phyloP scores from a whole-genome alignment of 371 early-diverging fungal species.

The Mucor irregularis region DNA sequence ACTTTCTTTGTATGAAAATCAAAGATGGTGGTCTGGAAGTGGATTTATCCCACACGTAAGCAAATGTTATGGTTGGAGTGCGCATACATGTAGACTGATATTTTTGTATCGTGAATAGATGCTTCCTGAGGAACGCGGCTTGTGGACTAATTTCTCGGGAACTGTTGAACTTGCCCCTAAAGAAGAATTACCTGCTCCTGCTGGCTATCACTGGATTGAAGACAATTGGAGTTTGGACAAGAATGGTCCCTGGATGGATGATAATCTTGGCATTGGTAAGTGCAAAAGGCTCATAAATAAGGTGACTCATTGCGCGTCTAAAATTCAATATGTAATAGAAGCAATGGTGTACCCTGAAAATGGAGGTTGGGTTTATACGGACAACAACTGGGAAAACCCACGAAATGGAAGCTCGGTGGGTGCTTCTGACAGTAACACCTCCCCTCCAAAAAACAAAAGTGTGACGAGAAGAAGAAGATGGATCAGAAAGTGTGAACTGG shows the following conservation, averaged over 20 bases:
- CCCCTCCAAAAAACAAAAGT: not conserved
- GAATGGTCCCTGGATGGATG: slow-evolving; percentile 49
- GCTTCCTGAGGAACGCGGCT: slow-evolving; percentile 22
- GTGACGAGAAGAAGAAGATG: slow-evolving; percentile 29
- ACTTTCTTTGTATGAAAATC: slow-evolving; percentile 47
- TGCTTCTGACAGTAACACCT: not conserved
- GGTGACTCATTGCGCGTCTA: no score
- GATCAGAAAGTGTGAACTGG: slow-evolving; percentile 22
- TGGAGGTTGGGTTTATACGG: slow-evolving; percentile 41
- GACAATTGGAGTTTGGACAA: slow-evolving; percentile 44
- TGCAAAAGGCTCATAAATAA: not conserved
- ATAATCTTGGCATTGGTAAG: slow-evolving; percentile 40
- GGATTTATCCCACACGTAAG: slow-evolving; percentile 47
- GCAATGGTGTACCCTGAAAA: slow-evolving; percentile 26
- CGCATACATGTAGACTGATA: not conserved
- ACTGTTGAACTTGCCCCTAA: slow-evolving; percentile 23
- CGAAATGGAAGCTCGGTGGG: not conserved
- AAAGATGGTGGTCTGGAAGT: slow-evolving; percentile 46
- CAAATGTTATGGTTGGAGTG: no score
- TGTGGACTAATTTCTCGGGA: slow-evolving; percentile 47
- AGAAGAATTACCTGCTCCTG: slow-evolving; percentile 39
- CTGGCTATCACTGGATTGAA: slow-evolving; percentile 45
- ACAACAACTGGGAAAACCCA: slow-evolving; percentile 28
- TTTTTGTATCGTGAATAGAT: slow-evolving; percentile 5
- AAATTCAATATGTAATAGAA: slow-evolving; percentile 10